These are phyloP conservation scores for Cercospora sp. DNA, from an alignment of 2,329 filamentous ascomycete genomes.

Conservation along the genomic window DNA sequence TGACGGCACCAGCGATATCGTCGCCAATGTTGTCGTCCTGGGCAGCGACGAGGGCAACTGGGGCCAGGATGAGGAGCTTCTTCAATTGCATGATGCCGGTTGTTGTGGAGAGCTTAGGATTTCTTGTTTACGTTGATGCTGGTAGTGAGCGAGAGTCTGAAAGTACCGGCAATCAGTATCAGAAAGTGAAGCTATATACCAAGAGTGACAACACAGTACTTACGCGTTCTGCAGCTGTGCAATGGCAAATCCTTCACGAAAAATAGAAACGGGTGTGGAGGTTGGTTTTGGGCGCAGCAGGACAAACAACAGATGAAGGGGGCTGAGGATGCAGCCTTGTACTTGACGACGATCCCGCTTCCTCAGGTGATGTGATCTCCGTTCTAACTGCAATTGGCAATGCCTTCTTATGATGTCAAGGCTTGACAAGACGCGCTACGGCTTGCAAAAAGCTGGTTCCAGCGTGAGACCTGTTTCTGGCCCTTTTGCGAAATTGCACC, in stretches of 20 bases:
- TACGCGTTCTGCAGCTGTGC: conserved; percentile 8
- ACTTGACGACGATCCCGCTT: not conserved
- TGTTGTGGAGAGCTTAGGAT: conserved; percentile 7
- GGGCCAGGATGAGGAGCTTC: conserved; percentile 27
- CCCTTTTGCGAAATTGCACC: not conserved
- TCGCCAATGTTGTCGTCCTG: conserved; percentile 23
- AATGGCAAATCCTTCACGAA: conserved; percentile 4
- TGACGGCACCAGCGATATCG: conserved; percentile 23
- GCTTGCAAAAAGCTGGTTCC: not conserved
- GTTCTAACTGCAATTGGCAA: not conserved
- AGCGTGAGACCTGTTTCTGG: conserved; percentile 2
- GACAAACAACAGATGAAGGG: not conserved
- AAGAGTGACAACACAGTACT: not conserved
- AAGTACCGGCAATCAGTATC: not conserved
- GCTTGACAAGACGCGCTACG: not conserved
- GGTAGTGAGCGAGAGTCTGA: not conserved
- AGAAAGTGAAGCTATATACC: not conserved
- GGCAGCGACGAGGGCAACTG: conserved; percentile 25
- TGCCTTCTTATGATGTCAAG: conserved; percentile 7
- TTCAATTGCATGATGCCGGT: conserved; percentile 29
- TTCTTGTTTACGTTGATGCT: conserved; percentile 1
- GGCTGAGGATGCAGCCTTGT: conserved; percentile 4
- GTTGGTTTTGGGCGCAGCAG: not conserved
- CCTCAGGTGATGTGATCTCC: not conserved
- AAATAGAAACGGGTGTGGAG: conserved; percentile 9